Conservation (phyloP, 2,329 filamentous ascomycete genomes). For the Xylariomycetidae sp. region DNA sequence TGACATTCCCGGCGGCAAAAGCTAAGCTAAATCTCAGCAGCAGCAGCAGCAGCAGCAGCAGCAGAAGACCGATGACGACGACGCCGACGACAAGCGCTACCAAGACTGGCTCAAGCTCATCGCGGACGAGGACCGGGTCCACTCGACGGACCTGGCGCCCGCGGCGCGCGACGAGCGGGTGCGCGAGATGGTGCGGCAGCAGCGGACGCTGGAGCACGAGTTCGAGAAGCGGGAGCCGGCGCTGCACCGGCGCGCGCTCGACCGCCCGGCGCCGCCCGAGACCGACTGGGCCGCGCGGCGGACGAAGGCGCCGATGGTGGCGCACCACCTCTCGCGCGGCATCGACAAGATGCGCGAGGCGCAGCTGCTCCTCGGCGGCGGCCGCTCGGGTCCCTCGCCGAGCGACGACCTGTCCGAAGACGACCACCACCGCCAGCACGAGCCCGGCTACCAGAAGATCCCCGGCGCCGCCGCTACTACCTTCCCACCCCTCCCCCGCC, state of each 20-base stretch:
- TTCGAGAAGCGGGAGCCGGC: conserved; percentile 40
- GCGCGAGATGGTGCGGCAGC: conserved; percentile 36
- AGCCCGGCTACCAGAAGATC: conserved; percentile 7
- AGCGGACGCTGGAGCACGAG: conserved; percentile 43
- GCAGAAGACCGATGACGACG: conserved; percentile 4
- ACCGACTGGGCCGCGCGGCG: conserved; percentile 16
- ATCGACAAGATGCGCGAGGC: conserved; percentile 37
- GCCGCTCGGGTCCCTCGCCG: conserved; percentile 2
- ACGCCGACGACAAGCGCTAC: conserved; percentile 34
- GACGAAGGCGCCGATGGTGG: conserved; percentile 40
- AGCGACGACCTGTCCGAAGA: conserved; percentile 20
- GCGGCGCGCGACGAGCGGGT: conserved; percentile 34
- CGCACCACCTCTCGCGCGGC: conserved; percentile 41
- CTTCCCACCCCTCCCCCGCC: conserved; percentile 7
- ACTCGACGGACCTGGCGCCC: conserved; percentile 31
- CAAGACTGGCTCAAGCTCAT: conserved; percentile 38
- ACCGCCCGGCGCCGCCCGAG: conserved; percentile 5
- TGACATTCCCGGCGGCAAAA: too few species aligned
- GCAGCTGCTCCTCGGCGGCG: neutral
- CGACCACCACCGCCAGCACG: conserved; percentile 18
- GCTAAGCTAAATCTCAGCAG: too few species aligned
- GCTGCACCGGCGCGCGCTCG: conserved; percentile 38
- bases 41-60: too few species aligned
- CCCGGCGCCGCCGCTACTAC: conserved; percentile 1
- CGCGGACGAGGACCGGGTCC: conserved; percentile 35